phyloP scores from a whole-genome alignment of 1,284 basidiomycete genomes.

The Trametes hirsuta region DNA sequence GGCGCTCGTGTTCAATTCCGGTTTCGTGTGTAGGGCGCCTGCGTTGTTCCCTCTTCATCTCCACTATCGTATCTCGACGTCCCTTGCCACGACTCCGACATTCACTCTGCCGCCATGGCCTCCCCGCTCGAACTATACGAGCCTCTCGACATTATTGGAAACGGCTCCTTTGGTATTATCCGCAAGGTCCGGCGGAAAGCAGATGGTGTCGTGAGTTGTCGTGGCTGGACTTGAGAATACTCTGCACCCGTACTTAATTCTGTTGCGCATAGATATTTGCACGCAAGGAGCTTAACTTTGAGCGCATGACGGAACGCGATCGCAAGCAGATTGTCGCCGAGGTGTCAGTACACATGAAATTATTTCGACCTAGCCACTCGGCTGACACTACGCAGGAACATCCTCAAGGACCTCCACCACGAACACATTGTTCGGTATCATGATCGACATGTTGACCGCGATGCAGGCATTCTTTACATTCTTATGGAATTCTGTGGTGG shows the following conservation, averaged over 20 bases:
- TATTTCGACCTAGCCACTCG: not conserved
- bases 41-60: slow-evolving; percentile 5
- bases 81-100: not conserved
- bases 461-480: slow-evolving; percentile 91
- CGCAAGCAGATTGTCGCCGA: slow-evolving; percentile 96
- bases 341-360: slow-evolving; percentile 67
- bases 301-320: slow-evolving; percentile 91
- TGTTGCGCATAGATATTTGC: slow-evolving; percentile 70
- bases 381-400: slow-evolving; percentile 65
- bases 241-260: not conserved
- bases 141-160: slow-evolving; percentile 89
- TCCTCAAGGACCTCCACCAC: slow-evolving; percentile 92
- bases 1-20: slow-evolving; percentile 16
- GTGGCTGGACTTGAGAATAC: slow-evolving; percentile 49
- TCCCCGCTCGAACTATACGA: slow-evolving; percentile 79
- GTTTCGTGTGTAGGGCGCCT: not conserved
- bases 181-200: slow-evolving; percentile 86
- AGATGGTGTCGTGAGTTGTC: slow-evolving; percentile 79
- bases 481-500: slow-evolving; percentile 98
- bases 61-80: slow-evolving; percentile 1
- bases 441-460: slow-evolving; percentile 89
- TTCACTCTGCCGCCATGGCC: slow-evolving; percentile 32
- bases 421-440: slow-evolving; percentile 95
- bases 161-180: slow-evolving; percentile 97
- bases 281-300: slow-evolving; percentile 95